phyloP scores from a whole-genome alignment of 164 flowering plant genomes.

The Paratinospora sagittata region DNA sequence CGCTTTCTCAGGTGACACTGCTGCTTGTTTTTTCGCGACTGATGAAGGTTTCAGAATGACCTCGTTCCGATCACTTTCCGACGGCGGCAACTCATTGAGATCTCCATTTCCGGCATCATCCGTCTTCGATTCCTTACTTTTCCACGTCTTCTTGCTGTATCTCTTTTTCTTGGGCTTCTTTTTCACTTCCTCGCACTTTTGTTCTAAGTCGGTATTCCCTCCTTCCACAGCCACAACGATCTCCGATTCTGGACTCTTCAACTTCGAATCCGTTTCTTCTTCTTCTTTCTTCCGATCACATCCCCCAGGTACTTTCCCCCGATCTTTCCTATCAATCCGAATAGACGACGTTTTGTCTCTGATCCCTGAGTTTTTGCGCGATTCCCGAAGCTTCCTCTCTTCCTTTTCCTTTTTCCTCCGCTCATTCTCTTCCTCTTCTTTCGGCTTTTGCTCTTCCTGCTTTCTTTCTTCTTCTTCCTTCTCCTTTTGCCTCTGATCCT shows the following conservation, averaged over 20 bases:
- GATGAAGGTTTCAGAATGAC: no score
- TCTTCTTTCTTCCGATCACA: background rate
- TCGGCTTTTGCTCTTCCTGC: background rate
- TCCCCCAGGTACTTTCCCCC: background rate
- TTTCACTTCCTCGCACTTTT: background rate
- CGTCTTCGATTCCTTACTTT: no score
- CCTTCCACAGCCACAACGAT: background rate
- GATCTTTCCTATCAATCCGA: background rate
- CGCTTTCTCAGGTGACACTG: no score
- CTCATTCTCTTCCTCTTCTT: slow-evolving; percentile 4
- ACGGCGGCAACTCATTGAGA: no score
- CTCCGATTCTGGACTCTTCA: background rate
- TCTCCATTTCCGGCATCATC: no score
- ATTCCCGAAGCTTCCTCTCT: background rate
- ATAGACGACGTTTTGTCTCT: background rate
- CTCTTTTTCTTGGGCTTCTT: no score
- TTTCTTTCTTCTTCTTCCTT: slow-evolving; percentile 9
- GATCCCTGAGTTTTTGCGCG: background rate
- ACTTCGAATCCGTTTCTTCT: background rate
- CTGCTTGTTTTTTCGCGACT: no score
- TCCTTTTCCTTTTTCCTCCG: background rate
- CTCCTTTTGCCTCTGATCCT: slow-evolving; percentile 11
- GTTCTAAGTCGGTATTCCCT: background rate
- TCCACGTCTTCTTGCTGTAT: no score
- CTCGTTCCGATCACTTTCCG: no score